Base-by-base conservation (phyloP, 805 yeast genomes). In the Kodamaea sagamina region DNA sequence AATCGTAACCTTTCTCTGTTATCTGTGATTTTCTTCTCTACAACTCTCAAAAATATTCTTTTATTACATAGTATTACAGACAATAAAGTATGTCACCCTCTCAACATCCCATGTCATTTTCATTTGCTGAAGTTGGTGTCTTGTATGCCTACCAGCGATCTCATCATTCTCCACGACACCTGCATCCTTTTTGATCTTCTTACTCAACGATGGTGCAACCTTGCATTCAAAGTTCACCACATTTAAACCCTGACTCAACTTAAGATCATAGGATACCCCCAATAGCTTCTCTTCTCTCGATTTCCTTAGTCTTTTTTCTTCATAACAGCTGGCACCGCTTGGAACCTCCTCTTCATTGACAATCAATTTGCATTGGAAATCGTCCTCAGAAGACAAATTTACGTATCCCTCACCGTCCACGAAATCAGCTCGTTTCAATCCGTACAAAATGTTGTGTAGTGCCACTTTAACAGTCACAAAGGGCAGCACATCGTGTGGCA, bases 81-180 rank as follows among this genome's bases (percentile, higher is more conserved):
- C 57, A 41, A 71, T 56, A 34, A 49, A 62, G 39, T 68, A 62
- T 3, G 59, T 64, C 45, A 67, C 53, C 46, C 58, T 66, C 50
- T 71, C 76, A 21, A 71, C 74, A 39, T 71, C 75, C 76, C 76
- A 71, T 7, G 68, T 57, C 65, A 68, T 65, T 46, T 69, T 70
- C 54, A 67, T 44, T 52, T 70, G 75, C 51, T 71, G 76, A 28
- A 68, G 56, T 47, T 71, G 76, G 48, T 71, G 74, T 49, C 76
- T 60, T 3, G 76, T 71, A 46, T 71, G 74, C 46, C 76, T 62
- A 2, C 74, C 74, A 5, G 62, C 68, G 19, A 51, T 39, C 27
- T 56, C 63, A 32, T 59, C 62, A 21, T 48, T 56, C 21, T 62
- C 65, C 12, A 44, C 47, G n/a, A 38, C 40, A 9, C 50, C 49